phyloP scores from a whole-genome alignment of 306 rosid species.

The Vigna unguiculata region DNA sequence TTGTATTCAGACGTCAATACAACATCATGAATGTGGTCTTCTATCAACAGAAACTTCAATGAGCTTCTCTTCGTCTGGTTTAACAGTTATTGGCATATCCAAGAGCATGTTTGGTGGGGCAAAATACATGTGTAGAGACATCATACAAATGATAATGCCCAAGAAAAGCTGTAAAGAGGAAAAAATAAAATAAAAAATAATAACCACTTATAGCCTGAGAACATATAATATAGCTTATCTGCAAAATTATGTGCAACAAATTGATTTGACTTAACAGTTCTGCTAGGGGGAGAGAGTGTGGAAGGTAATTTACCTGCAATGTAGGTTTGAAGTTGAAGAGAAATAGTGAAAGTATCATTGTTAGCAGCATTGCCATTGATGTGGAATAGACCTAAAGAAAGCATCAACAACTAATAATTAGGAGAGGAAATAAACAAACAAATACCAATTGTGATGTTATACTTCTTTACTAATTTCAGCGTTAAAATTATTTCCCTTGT shows the following conservation, averaged over 20 bases:
- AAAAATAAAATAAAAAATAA: constrained; percentile 21
- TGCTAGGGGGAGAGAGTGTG: not conserved
- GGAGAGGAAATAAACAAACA: constrained; percentile 18
- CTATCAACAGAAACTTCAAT: constrained; percentile 66
- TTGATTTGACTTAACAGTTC: constrained; percentile 11
- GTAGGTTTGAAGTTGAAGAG: constrained; percentile 91
- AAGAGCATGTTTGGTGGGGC: constrained; percentile 79
- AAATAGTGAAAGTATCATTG: constrained; percentile 74
- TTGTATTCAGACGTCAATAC: constrained; percentile 32
- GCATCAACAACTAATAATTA: constrained; percentile 26
- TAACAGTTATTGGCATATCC: constrained; percentile 67
- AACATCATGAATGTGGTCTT: constrained; percentile 64
- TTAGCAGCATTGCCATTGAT: constrained; percentile 97
- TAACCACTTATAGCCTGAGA: not conserved
- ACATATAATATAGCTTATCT: not conserved
- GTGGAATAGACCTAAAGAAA: constrained; percentile 79
- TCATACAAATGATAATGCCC: constrained; percentile 87
- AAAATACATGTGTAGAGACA: constrained; percentile 97
- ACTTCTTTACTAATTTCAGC: constrained; percentile 27
- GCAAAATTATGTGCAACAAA: not conserved
- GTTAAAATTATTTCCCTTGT: constrained; percentile 21
- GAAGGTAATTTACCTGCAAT: constrained; percentile 67
- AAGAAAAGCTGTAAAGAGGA: constrained; percentile 76
- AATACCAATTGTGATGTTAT: constrained; percentile 2
- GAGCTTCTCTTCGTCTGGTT: constrained; percentile 71